Evolutionary conservation across 192 early-diverging fungal species (phyloP), one percentile per base, ranked within the genome.

Genomic region (Coemansia sp.): DNA sequence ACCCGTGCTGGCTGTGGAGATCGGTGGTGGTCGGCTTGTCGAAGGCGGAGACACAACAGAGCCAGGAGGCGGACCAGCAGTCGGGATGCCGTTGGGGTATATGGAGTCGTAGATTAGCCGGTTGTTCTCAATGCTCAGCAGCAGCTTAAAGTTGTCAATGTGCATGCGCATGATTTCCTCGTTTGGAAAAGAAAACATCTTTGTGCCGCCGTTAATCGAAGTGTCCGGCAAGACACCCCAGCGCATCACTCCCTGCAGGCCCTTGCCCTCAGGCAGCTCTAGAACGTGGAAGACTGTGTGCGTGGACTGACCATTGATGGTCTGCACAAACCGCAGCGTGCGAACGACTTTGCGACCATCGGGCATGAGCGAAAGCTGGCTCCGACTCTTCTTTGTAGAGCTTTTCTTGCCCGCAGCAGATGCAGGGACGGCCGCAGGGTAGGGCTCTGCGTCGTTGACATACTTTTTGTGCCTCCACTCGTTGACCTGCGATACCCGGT

Each of bases 251-350:
- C 86, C 87, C 64, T 89, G 85, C 67, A 86, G 85, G 2, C 68
- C 70, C n/a, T 66, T 60, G 7, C 55, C 45, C 12, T 83, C 80
- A 12, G 84, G 76, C 45, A 83, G 78, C 40, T 84, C 73, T 59
- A 84, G 76, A 7, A 91, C 85, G 48, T 87, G 86, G 64, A 90
- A 82, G 61, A 87, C 80, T 12, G 85, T 90, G 60, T 87, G 87
- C 34, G 84, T 76, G 34, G 87, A 85, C 64, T 83, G 81, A 71
- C 56, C 42, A 48, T 48, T 71, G 57, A 60, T 69, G 31, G 72
- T 68, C 59, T 76, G 83, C 20, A 89, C 85, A 71, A 90, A 91
- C 31, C 90, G 89, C 69, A 91, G 73, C 16, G 89, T 91, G n/a
- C 90, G 85, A 16, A 88, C 72, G 18, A 87, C 86, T 32, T 84